Evolutionary conservation across 192 early-diverging fungal species (phyloP).

Genomic region (Coemansia sp.): DNA sequence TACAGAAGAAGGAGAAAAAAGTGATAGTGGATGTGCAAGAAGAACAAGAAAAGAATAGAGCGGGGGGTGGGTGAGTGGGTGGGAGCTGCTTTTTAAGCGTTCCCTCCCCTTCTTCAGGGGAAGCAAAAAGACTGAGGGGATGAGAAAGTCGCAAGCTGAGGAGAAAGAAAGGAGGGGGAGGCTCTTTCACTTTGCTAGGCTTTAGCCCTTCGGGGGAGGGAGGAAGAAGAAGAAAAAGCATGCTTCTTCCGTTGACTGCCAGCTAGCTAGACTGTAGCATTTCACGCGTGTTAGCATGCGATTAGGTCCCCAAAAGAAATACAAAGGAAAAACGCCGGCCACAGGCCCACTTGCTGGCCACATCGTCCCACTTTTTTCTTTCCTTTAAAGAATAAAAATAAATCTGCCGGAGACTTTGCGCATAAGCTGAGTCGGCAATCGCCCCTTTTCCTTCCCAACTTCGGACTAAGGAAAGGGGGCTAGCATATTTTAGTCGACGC

Average conservation of each 20-base stretch:
- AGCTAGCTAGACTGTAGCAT: constrained; percentile 7
- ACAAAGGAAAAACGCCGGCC: constrained; percentile 12
- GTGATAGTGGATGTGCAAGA: background rate
- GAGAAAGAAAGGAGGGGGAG: constrained; percentile 3
- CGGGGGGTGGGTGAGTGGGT: background rate
- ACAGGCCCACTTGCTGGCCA: too few species aligned
- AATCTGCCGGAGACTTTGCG: constrained; percentile 8
- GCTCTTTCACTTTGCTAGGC: background rate
- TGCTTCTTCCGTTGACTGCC: background rate
- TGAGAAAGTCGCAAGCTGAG: background rate
- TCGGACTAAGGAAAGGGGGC: background rate
- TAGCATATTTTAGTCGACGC: constrained; percentile 34
- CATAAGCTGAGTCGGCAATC: background rate
- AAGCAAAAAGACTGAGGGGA: background rate
- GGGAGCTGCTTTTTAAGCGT: constrained; percentile 13
- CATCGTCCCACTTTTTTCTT: background rate
- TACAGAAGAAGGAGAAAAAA: background rate
- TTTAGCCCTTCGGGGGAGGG: background rate
- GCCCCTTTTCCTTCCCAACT: background rate
- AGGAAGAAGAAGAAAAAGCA: background rate
- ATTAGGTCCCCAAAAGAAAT: background rate
- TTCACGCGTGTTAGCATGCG: background rate
- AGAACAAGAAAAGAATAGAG: background rate
- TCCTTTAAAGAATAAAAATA: background rate
- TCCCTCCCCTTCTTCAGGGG: background rate